These are phyloP conservation scores for Sugiyamaella chiloensis DNA, from an alignment of 805 yeast species.

Conservation along the genomic window DNA sequence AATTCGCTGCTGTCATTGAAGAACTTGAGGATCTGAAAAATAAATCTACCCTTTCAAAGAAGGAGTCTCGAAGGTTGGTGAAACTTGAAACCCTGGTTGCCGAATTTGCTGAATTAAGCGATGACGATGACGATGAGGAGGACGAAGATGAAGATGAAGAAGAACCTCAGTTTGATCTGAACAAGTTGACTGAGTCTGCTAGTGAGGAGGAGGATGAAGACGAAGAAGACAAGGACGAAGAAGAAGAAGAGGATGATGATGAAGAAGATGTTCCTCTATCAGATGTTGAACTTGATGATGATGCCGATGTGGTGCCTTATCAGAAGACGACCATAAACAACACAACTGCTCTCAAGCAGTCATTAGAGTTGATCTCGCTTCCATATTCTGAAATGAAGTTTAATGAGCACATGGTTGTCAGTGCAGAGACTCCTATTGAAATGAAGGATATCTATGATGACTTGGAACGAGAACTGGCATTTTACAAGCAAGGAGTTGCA, in stretches of 20 bases:
- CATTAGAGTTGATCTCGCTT: constrained; percentile 32
- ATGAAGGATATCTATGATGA: constrained; percentile 87
- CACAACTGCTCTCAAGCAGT: constrained; percentile 56
- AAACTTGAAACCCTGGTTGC: constrained; percentile 12
- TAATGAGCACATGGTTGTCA: constrained; percentile 77
- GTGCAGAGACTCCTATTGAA: constrained; percentile 59
- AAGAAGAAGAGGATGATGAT: constrained; percentile 43
- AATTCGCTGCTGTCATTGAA: constrained; percentile 9
- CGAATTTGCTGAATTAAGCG: constrained; percentile 9
- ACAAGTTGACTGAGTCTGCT: constrained; percentile 24
- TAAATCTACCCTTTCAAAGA: constrained; percentile 17
- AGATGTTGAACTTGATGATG: constrained; percentile 89
- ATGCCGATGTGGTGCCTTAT: constrained; percentile 90
- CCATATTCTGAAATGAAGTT: constrained; percentile 66
- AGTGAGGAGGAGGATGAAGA: constrained; percentile 36
- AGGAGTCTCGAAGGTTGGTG: constrained; percentile 21
- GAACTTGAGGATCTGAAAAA: constrained; percentile 8
- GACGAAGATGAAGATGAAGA: constrained; percentile 30
- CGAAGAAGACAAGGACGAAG: constrained; percentile 35
- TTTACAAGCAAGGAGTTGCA: constrained; percentile 88
- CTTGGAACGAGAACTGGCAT: constrained; percentile 91
- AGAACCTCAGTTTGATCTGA: constrained; percentile 5
- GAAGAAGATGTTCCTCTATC: constrained; percentile 84
- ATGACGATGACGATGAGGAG: constrained; percentile 31
- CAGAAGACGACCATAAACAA: constrained; percentile 88